Percentiles rank a stretch among this genome's conserved stretches.
These are phyloP conservation scores for Margaritispora aquatica DNA, from an alignment of 495 filamentous ascomycete species.

Conservation along the genomic window DNA sequence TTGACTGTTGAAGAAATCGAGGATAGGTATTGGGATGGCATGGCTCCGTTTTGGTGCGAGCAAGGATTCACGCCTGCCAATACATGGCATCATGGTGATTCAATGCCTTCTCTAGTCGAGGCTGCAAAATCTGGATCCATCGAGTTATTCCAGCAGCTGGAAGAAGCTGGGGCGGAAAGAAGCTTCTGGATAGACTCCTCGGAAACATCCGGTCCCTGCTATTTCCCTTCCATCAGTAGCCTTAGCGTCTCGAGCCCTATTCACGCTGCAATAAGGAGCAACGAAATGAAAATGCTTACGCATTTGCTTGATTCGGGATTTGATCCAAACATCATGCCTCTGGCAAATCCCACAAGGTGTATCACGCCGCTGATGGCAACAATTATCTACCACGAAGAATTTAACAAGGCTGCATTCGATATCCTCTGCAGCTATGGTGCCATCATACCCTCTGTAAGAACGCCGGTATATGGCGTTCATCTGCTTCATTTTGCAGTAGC, in stretches of 20 bases:
- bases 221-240: not conserved
- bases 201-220: not conserved
- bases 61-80: slow-evolving; percentile 1
- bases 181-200: slow-evolving; percentile 11
- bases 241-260: slow-evolving; percentile 14
- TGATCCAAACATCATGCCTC: slow-evolving; percentile 14
- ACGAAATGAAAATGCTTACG: slow-evolving; percentile 5
- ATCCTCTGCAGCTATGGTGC: slow-evolving; percentile 1
- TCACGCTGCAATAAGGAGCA: slow-evolving; percentile 9
- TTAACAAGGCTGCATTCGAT: slow-evolving; percentile 9
- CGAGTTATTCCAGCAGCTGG: slow-evolving; percentile 6
- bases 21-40: slow-evolving; percentile 10
- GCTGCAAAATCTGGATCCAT: slow-evolving; percentile 3
- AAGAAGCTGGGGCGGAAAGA: slow-evolving; percentile 8
- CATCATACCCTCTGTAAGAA: slow-evolving; percentile 9
- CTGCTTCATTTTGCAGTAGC: slow-evolving; percentile 15
- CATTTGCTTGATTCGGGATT: slow-evolving; percentile 9
- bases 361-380: slow-evolving; percentile 15
- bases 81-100: slow-evolving; percentile 4
- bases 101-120: slow-evolving; percentile 15
- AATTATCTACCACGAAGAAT: slow-evolving; percentile 2
- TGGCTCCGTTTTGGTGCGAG: slow-evolving; percentile 15
- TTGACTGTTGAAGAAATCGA: slow-evolving; percentile 13
- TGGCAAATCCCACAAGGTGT: slow-evolving; percentile 14
- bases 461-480: slow-evolving; percentile 13